Base-by-base conservation (phyloP, 768 basidiomycete species). In the Rhizopogon vesiculosus region DNA sequence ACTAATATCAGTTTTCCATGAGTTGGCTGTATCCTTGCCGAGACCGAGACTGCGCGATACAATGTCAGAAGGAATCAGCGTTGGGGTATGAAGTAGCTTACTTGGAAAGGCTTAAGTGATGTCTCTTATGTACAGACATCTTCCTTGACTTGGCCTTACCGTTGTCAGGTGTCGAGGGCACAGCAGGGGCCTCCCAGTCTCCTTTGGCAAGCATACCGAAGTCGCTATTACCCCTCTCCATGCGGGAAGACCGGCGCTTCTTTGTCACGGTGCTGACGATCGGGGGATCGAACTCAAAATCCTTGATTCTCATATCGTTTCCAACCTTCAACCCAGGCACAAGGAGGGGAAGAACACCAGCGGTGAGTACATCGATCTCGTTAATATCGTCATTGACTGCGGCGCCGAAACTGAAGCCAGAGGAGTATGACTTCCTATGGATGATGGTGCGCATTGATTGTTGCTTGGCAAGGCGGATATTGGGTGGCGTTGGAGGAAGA, bases 401-500 rank as follows among this genome's bases (percentile, higher is more conserved):
- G 9, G 79, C 72, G 16, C 79, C 77, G 57, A 88, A 84, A 3
- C 82, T 84, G 62, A 82, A 84, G 22, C 81, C 83, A 42, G 83
- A 84, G 0, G 84, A 85, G 58, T 79, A 80, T 0, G 83, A 85
- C 60, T 83, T 84, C 69, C 80, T 78, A 69, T 87, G 85, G 3
- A 73, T 69, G 28, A 82, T 74, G 25, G 59, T 56, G 63, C 76
- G 69, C 41, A 78, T 81, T 5, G 48, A 49, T 38, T 49, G 48
- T n/a, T 77, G 76, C 50, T 78, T 80, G 45, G 79, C 83, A 29
- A 76, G 77, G 61, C 79, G 76, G 46, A 87, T 79, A 55, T 77
- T 85, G 1, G 85, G 85, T 31, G 87, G 87, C n/a, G 86, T 90
- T 2, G 87, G 87, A 10, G 87, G 87, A 35, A 89, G 77, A 9